Base-by-base conservation (phyloP, 148 eudicot species). In the Linanthus parryae region DNA sequence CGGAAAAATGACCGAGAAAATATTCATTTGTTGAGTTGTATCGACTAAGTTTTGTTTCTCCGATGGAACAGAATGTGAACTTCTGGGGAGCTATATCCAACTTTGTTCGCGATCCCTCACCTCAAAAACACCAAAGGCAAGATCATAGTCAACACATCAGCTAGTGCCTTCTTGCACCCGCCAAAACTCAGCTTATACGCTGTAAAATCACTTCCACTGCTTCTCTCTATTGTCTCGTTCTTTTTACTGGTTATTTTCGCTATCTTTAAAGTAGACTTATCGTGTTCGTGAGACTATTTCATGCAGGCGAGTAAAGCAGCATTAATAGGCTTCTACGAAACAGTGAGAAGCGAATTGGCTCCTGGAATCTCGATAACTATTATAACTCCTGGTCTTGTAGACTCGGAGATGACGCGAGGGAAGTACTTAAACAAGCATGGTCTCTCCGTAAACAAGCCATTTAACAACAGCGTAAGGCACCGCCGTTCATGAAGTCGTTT, bases 251-350 rank as follows among this genome's bases (percentile, higher is more conserved):
- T 54, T 27, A 9, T 4, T 38, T 26, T 19, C 0, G 25, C 14
- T 22, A 49, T 3, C 11, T 27, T 56, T 25, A 38, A 16, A 3
- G 0, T 2, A 16, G 8, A 2, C 3, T 28, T 26, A 0, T 56
- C 15, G 27, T 46, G n/a, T n/a, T n/a, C n/a, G n/a, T n/a, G n/a
- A n/a, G 19, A 43, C n/a, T 7, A 21, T 6, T 18, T 1, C 31
- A 11, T 14, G 4, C 28, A 85, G 85, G 88, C 88, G 21, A 81
- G 85, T 67, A 82, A 85, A 59, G 88, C 75, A 33, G 85, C 88
- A 52, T 5, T 78, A 5, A 6, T 62, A 11, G 63, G 47, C 21
- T 75, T 84, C 47, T 84, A 57, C 19, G 88, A 84, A 62, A 63
- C 82, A 2, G 14, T 84, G 11, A 64, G 88, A 52, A 27, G 60